These are phyloP conservation scores for Gaertneriomyces semiglobifer DNA, from an alignment of 192 early-diverging fungal species.

Conservation along the genomic window DNA sequence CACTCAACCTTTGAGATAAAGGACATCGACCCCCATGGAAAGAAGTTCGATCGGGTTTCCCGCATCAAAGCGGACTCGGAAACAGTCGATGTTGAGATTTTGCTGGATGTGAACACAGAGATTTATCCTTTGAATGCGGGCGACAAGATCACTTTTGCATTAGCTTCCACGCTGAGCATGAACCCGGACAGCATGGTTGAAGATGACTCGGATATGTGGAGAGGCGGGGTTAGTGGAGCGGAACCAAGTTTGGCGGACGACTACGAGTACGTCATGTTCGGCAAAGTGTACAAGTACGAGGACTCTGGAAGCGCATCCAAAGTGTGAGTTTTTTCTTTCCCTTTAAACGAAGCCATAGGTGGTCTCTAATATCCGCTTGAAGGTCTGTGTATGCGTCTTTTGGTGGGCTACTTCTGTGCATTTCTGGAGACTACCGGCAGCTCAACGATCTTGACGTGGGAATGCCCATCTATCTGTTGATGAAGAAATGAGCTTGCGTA, in stretches of 20 bases:
- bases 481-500: constrained; percentile 52
- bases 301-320: constrained; percentile 64
- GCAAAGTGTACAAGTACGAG: constrained; percentile 94
- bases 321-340: constrained; percentile 56
- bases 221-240: constrained; percentile 1
- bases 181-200: constrained; percentile 25
- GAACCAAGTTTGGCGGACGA: constrained; percentile 76
- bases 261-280: constrained; percentile 98
- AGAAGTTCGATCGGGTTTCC: constrained; percentile 93
- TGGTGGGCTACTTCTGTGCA: constrained; percentile 87
- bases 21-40: constrained; percentile 84
- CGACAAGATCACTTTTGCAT: constrained; percentile 79
- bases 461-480: constrained; percentile 86
- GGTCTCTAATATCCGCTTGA: background rate
- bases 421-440: constrained; percentile 80
- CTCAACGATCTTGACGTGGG: constrained; percentile 81
- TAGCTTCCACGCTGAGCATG: constrained; percentile 75
- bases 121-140: constrained; percentile 82
- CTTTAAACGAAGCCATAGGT: background rate
- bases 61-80: constrained; percentile 78
- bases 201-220: constrained; percentile 6
- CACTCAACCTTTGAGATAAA: constrained; percentile 84
- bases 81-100: constrained; percentile 84
- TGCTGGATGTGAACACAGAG: constrained; percentile 93
- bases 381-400: constrained; percentile 86